phyloP scores from a whole-genome alignment of 495 filamentous ascomycete genomes.

The Neurospora sp. region DNA sequence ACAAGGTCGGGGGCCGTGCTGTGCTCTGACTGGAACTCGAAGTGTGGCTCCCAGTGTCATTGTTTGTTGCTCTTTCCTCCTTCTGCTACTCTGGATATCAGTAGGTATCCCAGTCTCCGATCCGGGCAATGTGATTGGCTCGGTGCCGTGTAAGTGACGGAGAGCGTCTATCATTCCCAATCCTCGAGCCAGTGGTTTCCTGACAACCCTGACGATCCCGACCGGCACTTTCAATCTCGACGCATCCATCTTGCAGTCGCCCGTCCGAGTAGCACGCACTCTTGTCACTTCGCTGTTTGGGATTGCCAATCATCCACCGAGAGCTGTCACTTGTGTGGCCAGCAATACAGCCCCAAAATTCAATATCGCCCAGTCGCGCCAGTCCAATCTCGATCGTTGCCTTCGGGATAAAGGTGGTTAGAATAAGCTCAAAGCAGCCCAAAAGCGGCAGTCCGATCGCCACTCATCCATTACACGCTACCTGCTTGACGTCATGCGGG shows the following conservation, averaged over 20 bases:
- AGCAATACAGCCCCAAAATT: neutral
- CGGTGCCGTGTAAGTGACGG: neutral
- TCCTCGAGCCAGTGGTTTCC: neutral
- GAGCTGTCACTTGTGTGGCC: neutral
- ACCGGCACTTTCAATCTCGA: neutral
- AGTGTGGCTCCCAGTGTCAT: neutral
- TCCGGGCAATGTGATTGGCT: neutral
- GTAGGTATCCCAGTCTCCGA: neutral
- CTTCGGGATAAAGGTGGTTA: neutral
- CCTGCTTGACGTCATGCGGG: neutral
- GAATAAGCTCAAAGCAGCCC: neutral
- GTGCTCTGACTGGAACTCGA: neutral
- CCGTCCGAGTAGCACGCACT: neutral
- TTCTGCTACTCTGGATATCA: neutral
- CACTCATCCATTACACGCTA: neutral
- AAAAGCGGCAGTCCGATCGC: neutral
- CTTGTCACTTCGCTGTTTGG: neutral
- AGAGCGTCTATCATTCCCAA: neutral
- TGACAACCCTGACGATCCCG: neutral
- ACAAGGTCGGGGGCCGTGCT: neutral
- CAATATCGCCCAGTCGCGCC: neutral
- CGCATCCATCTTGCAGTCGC: neutral
- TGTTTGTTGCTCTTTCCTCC: neutral
- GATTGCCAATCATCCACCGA: neutral
- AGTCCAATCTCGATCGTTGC: neutral